A percentile compares a stretch with the other conserved stretches of the same genome.
Conservation (phyloP, 805 yeast species). For the Nakazawaea ishiwadae region DNA sequence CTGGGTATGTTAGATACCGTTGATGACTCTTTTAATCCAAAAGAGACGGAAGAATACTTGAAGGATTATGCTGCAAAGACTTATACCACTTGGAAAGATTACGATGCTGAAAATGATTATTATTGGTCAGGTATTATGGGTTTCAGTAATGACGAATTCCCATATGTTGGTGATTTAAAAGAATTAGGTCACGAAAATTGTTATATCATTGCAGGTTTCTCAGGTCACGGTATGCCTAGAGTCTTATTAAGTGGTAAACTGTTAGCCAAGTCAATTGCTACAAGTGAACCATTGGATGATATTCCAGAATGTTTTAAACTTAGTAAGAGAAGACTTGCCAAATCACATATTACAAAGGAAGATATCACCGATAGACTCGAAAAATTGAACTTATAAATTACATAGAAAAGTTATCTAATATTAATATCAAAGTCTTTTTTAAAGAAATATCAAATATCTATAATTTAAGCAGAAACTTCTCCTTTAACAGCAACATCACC, state of each 20-base stretch:
- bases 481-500: conserved; percentile 37
- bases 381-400: not conserved
- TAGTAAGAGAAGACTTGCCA: conserved; percentile 12
- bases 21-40: conserved; percentile 13
- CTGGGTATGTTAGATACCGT: conserved; percentile 4
- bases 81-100: conserved; percentile 12
- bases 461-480: conserved; percentile 5
- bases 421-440: too few relatives aligned
- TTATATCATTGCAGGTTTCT: conserved; percentile 16
- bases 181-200: conserved; percentile 8
- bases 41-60: conserved; percentile 12
- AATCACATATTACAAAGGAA: conserved; percentile 2
- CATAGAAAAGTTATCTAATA: not conserved
- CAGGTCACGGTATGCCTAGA: conserved; percentile 18
- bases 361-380: conserved; percentile 7
- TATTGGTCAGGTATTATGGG: conserved; percentile 19
- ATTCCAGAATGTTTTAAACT: conserved; percentile 14
- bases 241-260: conserved; percentile 14
- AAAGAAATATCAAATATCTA: too few relatives aligned
- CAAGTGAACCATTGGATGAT: conserved; percentile 11
- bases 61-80: conserved; percentile 11
- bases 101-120: conserved; percentile 7
- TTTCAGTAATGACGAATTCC: conserved; percentile 15
- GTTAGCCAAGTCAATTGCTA: conserved; percentile 12
- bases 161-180: conserved; percentile 14